phyloP scores from a whole-genome alignment of 2,329 filamentous ascomycete species.

The Epichloe scottii region DNA sequence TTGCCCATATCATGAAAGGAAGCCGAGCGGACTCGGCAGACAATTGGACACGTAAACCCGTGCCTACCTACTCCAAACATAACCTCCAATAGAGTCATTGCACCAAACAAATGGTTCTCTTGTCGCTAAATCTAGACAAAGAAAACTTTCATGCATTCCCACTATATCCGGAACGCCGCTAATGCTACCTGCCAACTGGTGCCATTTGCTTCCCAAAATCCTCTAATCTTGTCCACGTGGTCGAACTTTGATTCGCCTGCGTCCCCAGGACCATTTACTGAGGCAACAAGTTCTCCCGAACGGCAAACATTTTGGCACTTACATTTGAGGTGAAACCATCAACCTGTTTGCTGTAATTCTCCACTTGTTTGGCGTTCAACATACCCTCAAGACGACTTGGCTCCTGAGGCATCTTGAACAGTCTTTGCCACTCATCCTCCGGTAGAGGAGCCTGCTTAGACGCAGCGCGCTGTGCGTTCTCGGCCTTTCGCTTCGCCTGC shows the following conservation, averaged over 20 bases:
- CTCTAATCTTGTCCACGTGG: conserved; percentile 7
- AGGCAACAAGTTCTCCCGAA: conserved; percentile 57
- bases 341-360: conserved; percentile 95
- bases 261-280: conserved; percentile 24
- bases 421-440: conserved; percentile 94
- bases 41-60: no score
- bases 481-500: conserved; percentile 92
- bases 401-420: conserved; percentile 96
- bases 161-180: conserved; percentile 28
- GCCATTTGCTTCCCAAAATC: conserved; percentile 14
- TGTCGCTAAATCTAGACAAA: conserved; percentile 22
- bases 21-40: no score
- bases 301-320: conserved; percentile 95
- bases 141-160: conserved; percentile 23
- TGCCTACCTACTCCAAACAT: no score
- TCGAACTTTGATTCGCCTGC: not conserved
- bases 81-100: conserved; percentile 7
- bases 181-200: conserved; percentile 26
- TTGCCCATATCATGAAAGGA: no score
- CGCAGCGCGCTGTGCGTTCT: conserved; percentile 74
- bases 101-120: conserved; percentile 13
- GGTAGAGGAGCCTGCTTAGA: conserved; percentile 83
- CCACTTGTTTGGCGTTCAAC: conserved; percentile 89
- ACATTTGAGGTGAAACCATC: conserved; percentile 90
- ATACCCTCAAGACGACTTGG: conserved; percentile 87